Evolutionary conservation across 176 grass and related monocot species (phyloP), one percentile per base, ranked within the genome.

Genomic region (Carex parvula): DNA sequence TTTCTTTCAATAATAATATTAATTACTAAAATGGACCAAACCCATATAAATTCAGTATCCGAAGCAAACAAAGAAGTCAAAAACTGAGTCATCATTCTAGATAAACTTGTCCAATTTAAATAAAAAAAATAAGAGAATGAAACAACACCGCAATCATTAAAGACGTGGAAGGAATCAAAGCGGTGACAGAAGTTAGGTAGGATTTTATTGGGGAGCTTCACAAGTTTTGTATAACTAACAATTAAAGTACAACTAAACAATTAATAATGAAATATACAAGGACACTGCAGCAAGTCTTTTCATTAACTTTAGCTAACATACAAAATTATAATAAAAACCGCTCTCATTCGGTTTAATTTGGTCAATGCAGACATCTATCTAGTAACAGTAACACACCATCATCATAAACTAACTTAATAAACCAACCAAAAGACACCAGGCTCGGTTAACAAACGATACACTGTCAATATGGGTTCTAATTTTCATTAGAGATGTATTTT

Each of bases 401-500:
- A 39, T n/a, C 80, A 82, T 30, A 81, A 50, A 26, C 60, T 26
- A 83, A 83, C 44, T 69, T 54, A 68, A 46, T 16, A 21, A 83
- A 83, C 12, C 48, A 30, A 77, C 52, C 73, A 78, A 78, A 83
- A 83, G 3, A 68, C 42, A 54, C 69, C 8, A 48, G 20, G 41
- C 61, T 52, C 4, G 55, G 79, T 81, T 60, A 63, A 63, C 29
- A 64, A 63, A 5, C 67, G 65, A 68, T 39, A 69, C 60, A 68
- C 60, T 60, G 61, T 66, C 21, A 83, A 83, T n/a, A 55, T 50
- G 48, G 35, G 59, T 3, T 68, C 60, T 60, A 69, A 30, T 53
- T 33, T 83, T 83, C 73, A 75, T 30, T 30, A 78, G 35, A 57
- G 24, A 78, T 35, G 60, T 83, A 83, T 83, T 32, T 83, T 83